Percentiles rank a stretch among this genome's conserved stretches.
These are phyloP conservation scores for Neospermospora avenae DNA, from an alignment of 2,329 filamentous ascomycete species.

Conservation along the genomic window DNA sequence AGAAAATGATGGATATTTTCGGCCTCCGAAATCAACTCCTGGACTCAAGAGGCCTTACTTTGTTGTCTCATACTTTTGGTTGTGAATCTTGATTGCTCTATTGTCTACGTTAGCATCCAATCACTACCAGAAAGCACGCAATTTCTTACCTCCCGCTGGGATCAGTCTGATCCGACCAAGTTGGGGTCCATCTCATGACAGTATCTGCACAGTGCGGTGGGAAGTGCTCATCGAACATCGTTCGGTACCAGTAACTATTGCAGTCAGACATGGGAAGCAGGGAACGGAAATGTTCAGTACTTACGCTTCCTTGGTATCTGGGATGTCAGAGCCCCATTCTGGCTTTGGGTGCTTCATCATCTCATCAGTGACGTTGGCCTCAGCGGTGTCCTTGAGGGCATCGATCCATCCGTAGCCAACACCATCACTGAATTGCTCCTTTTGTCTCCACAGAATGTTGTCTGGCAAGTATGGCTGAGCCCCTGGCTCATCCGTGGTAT, in stretches of 20 bases:
- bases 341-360: constrained; percentile 98
- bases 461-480: constrained; percentile 87
- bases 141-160: constrained; percentile 66
- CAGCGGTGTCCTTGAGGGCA: constrained; percentile 90
- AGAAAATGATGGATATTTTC: not conserved
- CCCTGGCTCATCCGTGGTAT: constrained; percentile 81
- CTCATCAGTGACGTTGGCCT: constrained; percentile 87
- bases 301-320: constrained; percentile 94
- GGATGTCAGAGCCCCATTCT: constrained; percentile 90
- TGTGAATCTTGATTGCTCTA: constrained; percentile 74
- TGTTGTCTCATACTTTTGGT: constrained; percentile 63
- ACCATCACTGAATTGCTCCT: constrained; percentile 98
- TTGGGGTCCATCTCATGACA: constrained; percentile 95
- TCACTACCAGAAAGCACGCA: not conserved
- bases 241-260: constrained; percentile 86
- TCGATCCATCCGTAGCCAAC: constrained; percentile 99
- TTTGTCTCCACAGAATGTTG: constrained; percentile 95
- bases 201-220: constrained; percentile 86
- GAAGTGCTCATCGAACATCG: constrained; percentile 99
- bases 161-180: constrained; percentile 94
- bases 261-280: constrained; percentile 12
- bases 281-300: constrained; percentile 33
- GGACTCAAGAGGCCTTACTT: constrained; percentile 8
- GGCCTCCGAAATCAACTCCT: not conserved
- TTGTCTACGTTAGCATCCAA: constrained; percentile 14